These are phyloP conservation scores for Cutaneotrichosporon mucoides DNA, from an alignment of 1,284 basidiomycete species.

Conservation along the genomic window DNA sequence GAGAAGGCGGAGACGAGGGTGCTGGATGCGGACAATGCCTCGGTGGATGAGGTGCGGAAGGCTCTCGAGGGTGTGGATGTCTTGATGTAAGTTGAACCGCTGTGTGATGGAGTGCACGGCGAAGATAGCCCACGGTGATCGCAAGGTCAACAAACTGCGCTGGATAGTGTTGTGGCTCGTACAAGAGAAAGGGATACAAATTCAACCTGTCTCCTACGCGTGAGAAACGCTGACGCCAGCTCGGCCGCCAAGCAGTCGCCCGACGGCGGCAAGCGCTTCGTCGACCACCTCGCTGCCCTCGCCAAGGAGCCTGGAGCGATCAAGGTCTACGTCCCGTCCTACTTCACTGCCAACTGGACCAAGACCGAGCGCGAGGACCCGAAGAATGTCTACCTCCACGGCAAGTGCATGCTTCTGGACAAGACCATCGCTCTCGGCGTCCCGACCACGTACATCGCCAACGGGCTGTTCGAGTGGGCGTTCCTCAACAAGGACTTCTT, in stretches of 20 bases:
- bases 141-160: too few relatives aligned
- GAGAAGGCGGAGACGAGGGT: slow-evolving; percentile 9
- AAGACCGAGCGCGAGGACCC: slow-evolving; percentile 3
- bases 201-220: too few relatives aligned
- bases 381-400: neutral
- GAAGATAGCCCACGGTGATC: too few relatives aligned
- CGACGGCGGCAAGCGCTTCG: neutral
- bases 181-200: too few relatives aligned
- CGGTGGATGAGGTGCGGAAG: neutral
- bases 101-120: too few relatives aligned
- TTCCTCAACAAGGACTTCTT: neutral
- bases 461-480: slow-evolving; percentile 16
- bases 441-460: slow-evolving; percentile 6
- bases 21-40: slow-evolving; percentile 5
- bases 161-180: too few relatives aligned
- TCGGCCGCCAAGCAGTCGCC: slow-evolving; percentile 6
- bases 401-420: neutral
- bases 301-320: neutral
- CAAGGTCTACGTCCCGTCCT: slow-evolving; percentile 13
- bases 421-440: slow-evolving; percentile 5
- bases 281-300: slow-evolving; percentile 2
- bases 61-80: slow-evolving; percentile 6
- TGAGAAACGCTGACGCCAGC: neutral
- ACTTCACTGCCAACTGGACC: slow-evolving; percentile 14
- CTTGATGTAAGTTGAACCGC: neutral